phyloP scores from a whole-genome alignment of 305 asterid genomes.

The Rubia peregrina region DNA sequence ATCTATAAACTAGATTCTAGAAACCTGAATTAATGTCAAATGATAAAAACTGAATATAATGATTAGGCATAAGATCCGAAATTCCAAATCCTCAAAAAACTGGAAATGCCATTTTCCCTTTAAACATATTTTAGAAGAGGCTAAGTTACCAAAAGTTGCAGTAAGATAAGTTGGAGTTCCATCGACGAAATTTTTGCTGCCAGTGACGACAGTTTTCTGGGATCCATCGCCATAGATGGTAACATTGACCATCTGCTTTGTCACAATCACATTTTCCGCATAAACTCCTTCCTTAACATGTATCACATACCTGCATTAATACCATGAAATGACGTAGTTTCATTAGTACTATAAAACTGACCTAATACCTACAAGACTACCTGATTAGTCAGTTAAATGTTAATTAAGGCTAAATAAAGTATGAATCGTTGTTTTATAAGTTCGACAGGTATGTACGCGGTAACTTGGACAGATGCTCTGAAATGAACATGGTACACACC shows the following conservation, averaged over 20 bases:
- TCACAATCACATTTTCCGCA: constrained; percentile 51
- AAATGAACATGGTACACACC: constrained; percentile 31
- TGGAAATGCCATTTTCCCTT: background rate
- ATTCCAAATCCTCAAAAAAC: background rate
- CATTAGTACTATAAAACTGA: background rate
- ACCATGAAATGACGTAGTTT: background rate
- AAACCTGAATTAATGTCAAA: too few relatives aligned
- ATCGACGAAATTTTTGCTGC: constrained; percentile 60
- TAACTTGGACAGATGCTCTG: background rate
- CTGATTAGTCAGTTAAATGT: too few relatives aligned
- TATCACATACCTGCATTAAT: constrained; percentile 51
- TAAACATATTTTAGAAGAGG: background rate
- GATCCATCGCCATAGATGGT: constrained; percentile 93
- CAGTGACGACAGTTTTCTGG: constrained; percentile 67
- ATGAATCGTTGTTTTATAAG: background rate
- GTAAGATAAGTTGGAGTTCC: constrained; percentile 65
- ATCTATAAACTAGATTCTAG: too few relatives aligned
- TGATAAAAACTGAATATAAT: too few relatives aligned
- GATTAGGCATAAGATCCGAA: background rate
- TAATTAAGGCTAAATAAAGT: too few relatives aligned
- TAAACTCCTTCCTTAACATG: constrained; percentile 69
- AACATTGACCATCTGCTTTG: constrained; percentile 57
- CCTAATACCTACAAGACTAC: background rate
- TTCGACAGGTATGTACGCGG: too few relatives aligned
- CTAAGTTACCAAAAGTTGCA: constrained; percentile 65